A percentile compares a stretch with the other conserved stretches of the same genome.
These are phyloP conservation scores for Rubia tinctorum DNA, from an alignment of 305 asterid species.

Conservation along the genomic window DNA sequence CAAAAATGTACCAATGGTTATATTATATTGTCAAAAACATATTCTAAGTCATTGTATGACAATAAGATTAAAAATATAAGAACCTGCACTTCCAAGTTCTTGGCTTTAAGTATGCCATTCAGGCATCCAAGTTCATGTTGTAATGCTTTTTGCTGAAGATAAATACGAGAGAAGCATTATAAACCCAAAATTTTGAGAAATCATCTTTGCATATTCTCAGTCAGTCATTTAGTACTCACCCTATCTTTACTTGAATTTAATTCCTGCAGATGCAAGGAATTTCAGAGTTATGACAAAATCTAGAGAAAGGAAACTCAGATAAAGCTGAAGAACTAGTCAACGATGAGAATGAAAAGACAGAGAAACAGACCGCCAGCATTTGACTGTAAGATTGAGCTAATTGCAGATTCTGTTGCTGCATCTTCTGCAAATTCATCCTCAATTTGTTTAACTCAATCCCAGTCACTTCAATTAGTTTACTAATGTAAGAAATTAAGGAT, in stretches of 20 bases:
- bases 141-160: slow-evolving; percentile 54
- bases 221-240: slow-evolving; percentile 34
- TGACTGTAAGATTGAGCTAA: slow-evolving; percentile 56
- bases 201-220: not conserved
- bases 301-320: slow-evolving; percentile 18
- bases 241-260: slow-evolving; percentile 59
- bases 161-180: not conserved
- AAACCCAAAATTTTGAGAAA: slow-evolving; percentile 17
- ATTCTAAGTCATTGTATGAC: slow-evolving; percentile 8
- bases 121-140: slow-evolving; percentile 71
- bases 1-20: not conserved
- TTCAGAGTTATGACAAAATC: slow-evolving; percentile 14
- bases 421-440: slow-evolving; percentile 46
- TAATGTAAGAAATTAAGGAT: slow-evolving; percentile 38
- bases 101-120: slow-evolving; percentile 47
- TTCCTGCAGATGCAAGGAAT: slow-evolving; percentile 48
- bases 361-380: slow-evolving; percentile 50
- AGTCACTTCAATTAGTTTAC: slow-evolving; percentile 60
- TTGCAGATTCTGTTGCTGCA: slow-evolving; percentile 63
- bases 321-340: slow-evolving; percentile 12
- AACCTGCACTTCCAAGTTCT: slow-evolving; percentile 43
- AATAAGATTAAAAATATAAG: not conserved
- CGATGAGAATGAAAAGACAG: not conserved
- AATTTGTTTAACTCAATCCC: slow-evolving; percentile 58
- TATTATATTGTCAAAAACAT: not conserved